A percentile compares a stretch with the other conserved stretches of the same genome.
Conservation (phyloP, 2,329 filamentous ascomycete genomes). For the Penicillium fuscoglaucum region DNA sequence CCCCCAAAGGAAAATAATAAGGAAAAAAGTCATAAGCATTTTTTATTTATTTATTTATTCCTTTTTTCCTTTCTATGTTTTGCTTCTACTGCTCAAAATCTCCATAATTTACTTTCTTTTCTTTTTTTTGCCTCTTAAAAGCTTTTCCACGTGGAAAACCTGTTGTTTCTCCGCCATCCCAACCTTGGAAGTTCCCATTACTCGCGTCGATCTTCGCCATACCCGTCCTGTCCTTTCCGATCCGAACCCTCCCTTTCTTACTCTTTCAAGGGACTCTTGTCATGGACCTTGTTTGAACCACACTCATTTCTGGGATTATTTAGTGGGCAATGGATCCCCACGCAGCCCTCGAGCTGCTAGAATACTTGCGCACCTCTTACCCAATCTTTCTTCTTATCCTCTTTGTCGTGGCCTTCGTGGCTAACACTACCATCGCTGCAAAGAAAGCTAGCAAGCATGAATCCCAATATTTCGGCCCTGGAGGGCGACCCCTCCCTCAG, state of each 20-base stretch:
- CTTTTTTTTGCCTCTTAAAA: not conserved
- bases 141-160: slow-evolving; percentile 8
- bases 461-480: slow-evolving; percentile 68
- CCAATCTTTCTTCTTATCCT: slow-evolving; percentile 65
- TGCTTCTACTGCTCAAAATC: not conserved
- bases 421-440: slow-evolving; percentile 59
- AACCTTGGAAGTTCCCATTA: slow-evolving; percentile 2
- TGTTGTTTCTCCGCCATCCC: not conserved
- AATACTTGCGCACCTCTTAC: slow-evolving; percentile 58
- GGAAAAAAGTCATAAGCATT: not conserved
- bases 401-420: slow-evolving; percentile 63
- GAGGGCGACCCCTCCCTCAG: slow-evolving; percentile 81
- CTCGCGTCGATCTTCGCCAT: slow-evolving; percentile 22
- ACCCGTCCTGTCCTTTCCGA: slow-evolving; percentile 25
- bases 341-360: slow-evolving; percentile 46
- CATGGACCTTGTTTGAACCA: slow-evolving; percentile 36
- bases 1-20: not conserved
- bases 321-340: slow-evolving; percentile 37
- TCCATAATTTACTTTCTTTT: not conserved
- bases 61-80: slow-evolving; percentile 4
- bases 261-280: slow-evolving; percentile 23
- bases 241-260: slow-evolving; percentile 17
- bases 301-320: slow-evolving; percentile 3
- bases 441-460: slow-evolving; percentile 49
- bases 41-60: not conserved